Percentiles rank a stretch among this genome's conserved stretches.
These are phyloP conservation scores for Aspergillus alliaceus DNA, from an alignment of 2,329 filamentous ascomycete genomes.

Conservation along the genomic window DNA sequence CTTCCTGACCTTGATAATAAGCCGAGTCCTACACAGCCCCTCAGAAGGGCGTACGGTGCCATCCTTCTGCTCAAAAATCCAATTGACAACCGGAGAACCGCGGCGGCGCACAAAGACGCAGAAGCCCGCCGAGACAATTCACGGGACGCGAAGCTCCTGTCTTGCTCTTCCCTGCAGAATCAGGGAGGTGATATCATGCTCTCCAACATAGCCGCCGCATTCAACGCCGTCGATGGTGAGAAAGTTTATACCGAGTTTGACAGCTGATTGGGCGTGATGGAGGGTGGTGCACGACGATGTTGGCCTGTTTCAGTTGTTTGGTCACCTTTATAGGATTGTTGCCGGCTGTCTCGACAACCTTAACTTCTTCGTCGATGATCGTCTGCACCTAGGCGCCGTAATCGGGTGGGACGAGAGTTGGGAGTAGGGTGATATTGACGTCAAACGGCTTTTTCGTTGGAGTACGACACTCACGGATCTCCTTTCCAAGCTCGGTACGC, in stretches of 20 bases:
- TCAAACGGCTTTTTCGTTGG: constrained; percentile 69
- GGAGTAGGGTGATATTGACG: constrained; percentile 93
- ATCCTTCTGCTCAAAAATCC: too few relatives aligned
- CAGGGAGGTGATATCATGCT: background rate
- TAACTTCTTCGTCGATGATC: constrained; percentile 88
- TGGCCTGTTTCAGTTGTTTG: constrained; percentile 76
- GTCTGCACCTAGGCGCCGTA: constrained; percentile 89
- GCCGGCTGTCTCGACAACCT: constrained; percentile 88
- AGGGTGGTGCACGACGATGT: constrained; percentile 86
- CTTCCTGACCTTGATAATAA: too few relatives aligned
- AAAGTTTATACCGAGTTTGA: constrained; percentile 95
- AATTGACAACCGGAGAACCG: too few relatives aligned
- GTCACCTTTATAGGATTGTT: constrained; percentile 91
- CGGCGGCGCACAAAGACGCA: too few relatives aligned
- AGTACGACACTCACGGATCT: constrained; percentile 81
- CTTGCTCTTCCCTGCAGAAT: background rate
- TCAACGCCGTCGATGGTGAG: constrained; percentile 96
- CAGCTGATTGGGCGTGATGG: constrained; percentile 82
- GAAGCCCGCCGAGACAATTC: background rate
- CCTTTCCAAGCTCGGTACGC: constrained; percentile 85
- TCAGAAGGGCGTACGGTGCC: too few relatives aligned
- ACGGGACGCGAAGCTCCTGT: background rate
- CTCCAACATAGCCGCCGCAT: constrained; percentile 67
- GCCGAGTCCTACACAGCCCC: too few relatives aligned
- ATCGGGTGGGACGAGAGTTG: constrained; percentile 84